phyloP scores from a whole-genome alignment of 306 rosid species.

The Trichosanthes truncata region DNA sequence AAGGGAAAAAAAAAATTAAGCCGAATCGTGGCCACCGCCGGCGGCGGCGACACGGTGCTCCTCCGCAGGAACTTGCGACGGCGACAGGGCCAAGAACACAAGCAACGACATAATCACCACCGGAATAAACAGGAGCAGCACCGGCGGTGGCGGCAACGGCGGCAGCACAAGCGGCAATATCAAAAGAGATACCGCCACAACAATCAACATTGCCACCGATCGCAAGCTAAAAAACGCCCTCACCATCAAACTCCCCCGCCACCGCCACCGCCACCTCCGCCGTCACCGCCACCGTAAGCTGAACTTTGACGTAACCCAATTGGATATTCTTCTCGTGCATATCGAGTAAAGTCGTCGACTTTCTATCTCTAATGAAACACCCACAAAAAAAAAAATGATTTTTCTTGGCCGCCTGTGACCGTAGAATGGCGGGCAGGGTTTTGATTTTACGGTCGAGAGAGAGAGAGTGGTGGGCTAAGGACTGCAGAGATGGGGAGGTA shows the following conservation, averaged over 20 bases:
- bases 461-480: not conserved
- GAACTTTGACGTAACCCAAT: not conserved
- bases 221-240: slow-evolving; percentile 11
- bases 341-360: not conserved
- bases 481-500: not conserved
- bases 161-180: slow-evolving; percentile 55
- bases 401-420: not conserved
- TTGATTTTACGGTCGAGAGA: not conserved
- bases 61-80: slow-evolving; percentile 14
- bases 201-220: slow-evolving; percentile 30
- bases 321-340: slow-evolving; percentile 22
- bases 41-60: not conserved
- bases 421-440: not conserved
- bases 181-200: slow-evolving; percentile 34
- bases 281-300: not conserved
- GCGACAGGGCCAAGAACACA: slow-evolving; percentile 40
- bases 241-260: not conserved
- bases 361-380: not conserved
- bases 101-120: slow-evolving; percentile 38
- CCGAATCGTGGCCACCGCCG: not conserved
- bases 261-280: not conserved
- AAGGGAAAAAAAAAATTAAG: not conserved
- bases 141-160: slow-evolving; percentile 76
- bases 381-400: not conserved
- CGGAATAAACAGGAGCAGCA: slow-evolving; percentile 40